Conservation (phyloP, 2,329 filamentous ascomycete genomes). For the Colletotrichum musicola region DNA sequence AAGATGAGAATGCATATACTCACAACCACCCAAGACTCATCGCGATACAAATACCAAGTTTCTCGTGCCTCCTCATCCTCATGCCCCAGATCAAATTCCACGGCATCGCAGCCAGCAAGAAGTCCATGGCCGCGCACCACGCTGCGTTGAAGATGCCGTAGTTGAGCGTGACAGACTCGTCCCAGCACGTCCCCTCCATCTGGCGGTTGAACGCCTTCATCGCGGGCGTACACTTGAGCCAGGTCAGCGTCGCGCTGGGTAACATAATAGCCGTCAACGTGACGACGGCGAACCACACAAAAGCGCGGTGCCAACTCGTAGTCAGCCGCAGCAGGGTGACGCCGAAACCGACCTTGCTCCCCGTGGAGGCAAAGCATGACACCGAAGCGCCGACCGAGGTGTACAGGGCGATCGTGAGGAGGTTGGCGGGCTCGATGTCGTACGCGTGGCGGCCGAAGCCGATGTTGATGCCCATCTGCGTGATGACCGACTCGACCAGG, state of each 20-base stretch:
- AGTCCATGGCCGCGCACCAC: conserved; percentile 43
- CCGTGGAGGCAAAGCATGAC: conserved; percentile 33
- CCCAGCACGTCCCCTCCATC: conserved; percentile 42
- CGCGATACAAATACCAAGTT: conserved; percentile 46
- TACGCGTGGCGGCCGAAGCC: conserved; percentile 41
- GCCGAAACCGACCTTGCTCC: conserved; percentile 46
- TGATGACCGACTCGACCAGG: conserved; percentile 34
- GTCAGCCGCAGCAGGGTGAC: conserved; percentile 47
- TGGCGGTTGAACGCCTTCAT: conserved; percentile 42
- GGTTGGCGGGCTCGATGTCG: conserved; percentile 27
- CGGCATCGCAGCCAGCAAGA: conserved; percentile 45
- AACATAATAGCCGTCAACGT: conserved; percentile 41
- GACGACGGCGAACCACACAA: conserved; percentile 46
- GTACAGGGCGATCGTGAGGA: conserved; percentile 27
- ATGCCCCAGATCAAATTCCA: conserved; percentile 48
- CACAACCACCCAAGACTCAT: conserved; percentile 43
- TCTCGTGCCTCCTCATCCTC: conserved; percentile 46
- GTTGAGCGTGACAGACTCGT: conserved; percentile 25
- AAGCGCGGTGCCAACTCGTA: conserved; percentile 40
- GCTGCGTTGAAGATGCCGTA: conserved; percentile 34
- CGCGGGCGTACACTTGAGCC: conserved; percentile 44
- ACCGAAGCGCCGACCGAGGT: conserved; percentile 30
- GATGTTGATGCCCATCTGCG: conserved; percentile 36
- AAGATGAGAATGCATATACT: not conserved
- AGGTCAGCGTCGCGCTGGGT: conserved; percentile 42